These are phyloP conservation scores for Cryphonectria naterciae DNA, from an alignment of 2,329 filamentous ascomycete species.

Conservation along the genomic window DNA sequence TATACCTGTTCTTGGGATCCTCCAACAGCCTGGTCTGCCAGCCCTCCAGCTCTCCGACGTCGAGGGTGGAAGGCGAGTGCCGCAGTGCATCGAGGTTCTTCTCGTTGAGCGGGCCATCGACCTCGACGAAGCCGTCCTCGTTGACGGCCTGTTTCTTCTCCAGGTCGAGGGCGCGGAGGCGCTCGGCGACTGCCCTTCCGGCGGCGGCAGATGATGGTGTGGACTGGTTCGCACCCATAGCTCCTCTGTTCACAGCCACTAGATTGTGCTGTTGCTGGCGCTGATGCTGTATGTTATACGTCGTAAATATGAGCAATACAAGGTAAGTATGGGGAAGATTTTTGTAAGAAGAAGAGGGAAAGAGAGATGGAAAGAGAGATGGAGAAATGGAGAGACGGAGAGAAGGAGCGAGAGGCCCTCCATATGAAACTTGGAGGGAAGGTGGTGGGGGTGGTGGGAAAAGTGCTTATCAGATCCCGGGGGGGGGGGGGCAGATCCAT, in stretches of 20 bases:
- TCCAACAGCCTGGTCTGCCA: conserved; percentile 67
- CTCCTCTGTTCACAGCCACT: background rate
- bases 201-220: conserved; percentile 38
- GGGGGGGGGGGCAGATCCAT: background rate
- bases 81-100: conserved; percentile 38
- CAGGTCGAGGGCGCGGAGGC: conserved; percentile 50
- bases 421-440: background rate
- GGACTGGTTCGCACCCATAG: conserved; percentile 52
- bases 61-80: conserved; percentile 51
- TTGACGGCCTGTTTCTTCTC: conserved; percentile 34
- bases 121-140: conserved; percentile 57
- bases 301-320: background rate
- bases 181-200: conserved; percentile 51
- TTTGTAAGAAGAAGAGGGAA: background rate
- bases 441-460: background rate
- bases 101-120: conserved; percentile 42
- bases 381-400: background rate
- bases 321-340: background rate
- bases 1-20: conserved; percentile 69
- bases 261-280: background rate
- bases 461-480: background rate
- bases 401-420: background rate
- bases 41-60: conserved; percentile 52
- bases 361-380: background rate
- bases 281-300: background rate